phyloP scores from a whole-genome alignment of 2,329 filamentous ascomycete genomes.

The Capronia americana region DNA sequence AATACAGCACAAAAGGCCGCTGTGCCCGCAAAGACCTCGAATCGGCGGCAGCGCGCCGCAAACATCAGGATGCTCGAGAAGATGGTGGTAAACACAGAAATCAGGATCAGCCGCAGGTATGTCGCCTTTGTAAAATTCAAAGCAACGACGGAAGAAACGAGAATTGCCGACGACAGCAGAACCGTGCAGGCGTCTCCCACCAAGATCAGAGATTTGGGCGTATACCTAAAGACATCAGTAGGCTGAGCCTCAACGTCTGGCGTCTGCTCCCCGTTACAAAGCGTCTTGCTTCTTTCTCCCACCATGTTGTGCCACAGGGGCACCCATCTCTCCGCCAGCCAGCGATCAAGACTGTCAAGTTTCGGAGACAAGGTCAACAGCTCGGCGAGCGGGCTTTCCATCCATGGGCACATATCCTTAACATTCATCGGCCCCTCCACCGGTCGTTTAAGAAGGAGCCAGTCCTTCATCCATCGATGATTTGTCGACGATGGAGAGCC shows the following conservation, averaged over 20 bases:
- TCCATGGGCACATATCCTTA: slow-evolving; percentile 2
- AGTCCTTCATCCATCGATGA: not conserved
- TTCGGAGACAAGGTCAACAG: not conserved
- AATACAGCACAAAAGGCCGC: slow-evolving; percentile 10
- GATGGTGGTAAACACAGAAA: slow-evolving; percentile 10
- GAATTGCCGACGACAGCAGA: slow-evolving; percentile 1
- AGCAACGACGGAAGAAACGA: slow-evolving; percentile 1
- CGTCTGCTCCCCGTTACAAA: not conserved
- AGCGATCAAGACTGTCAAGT: slow-evolving; percentile 14
- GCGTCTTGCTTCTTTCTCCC: not conserved
- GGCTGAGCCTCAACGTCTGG: not conserved
- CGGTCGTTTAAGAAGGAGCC: not conserved
- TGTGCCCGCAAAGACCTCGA: slow-evolving; percentile 17
- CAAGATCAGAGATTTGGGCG: slow-evolving; percentile 4
- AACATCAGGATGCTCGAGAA: slow-evolving; percentile 16
- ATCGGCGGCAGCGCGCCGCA: slow-evolving; percentile 8
- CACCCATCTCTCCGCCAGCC: not conserved
- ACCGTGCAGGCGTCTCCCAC: slow-evolving; percentile 5
- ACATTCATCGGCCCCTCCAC: too few species aligned
- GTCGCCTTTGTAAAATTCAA: slow-evolving; percentile 6
- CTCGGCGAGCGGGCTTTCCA: not conserved
- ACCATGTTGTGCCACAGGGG: slow-evolving; percentile 3
- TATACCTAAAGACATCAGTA: not conserved
- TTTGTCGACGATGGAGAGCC: not conserved
- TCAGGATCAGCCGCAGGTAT: slow-evolving; percentile 8